These are phyloP conservation scores for Elsinoe batatas DNA, from an alignment of 2,329 filamentous ascomycete genomes.

Conservation along the genomic window DNA sequence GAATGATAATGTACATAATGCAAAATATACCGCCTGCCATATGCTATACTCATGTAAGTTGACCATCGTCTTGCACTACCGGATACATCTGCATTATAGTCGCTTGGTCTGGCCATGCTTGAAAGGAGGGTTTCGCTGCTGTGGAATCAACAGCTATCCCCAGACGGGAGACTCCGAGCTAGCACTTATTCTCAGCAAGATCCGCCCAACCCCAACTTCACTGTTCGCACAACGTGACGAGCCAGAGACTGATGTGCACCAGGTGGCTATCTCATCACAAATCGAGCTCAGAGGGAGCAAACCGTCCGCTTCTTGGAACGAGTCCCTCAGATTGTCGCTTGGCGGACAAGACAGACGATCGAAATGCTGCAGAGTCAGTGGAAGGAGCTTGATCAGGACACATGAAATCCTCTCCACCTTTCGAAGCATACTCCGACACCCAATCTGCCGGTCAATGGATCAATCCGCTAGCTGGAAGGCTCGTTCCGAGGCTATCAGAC, in stretches of 20 bases:
- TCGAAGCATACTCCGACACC: too few relatives aligned
- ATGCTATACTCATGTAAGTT: conserved; percentile 17
- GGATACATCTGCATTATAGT: too few relatives aligned
- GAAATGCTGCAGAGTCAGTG: conserved; percentile 18
- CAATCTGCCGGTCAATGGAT: background rate
- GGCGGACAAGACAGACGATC: conserved; percentile 17
- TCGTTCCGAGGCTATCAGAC: too few relatives aligned
- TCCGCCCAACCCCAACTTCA: too few relatives aligned
- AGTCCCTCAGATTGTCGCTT: conserved; percentile 17
- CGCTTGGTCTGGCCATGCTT: too few relatives aligned
- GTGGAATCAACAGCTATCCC: too few relatives aligned
- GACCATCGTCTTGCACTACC: too few relatives aligned
- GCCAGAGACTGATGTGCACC: background rate
- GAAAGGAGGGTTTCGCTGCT: too few relatives aligned
- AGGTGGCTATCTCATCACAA: conserved; percentile 19
- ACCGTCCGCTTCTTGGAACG: conserved; percentile 17
- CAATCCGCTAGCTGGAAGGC: background rate
- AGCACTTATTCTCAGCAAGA: too few relatives aligned
- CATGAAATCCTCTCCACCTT: background rate
- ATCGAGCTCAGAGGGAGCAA: conserved; percentile 16
- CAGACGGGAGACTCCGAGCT: too few relatives aligned
- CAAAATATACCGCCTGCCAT: conserved; percentile 20
- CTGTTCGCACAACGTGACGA: too few relatives aligned
- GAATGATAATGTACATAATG: conserved; percentile 20
- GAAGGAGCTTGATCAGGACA: conserved; percentile 17